phyloP scores from a whole-genome alignment of 2,329 filamentous ascomycete species.

The Phialocephala sp. region DNA sequence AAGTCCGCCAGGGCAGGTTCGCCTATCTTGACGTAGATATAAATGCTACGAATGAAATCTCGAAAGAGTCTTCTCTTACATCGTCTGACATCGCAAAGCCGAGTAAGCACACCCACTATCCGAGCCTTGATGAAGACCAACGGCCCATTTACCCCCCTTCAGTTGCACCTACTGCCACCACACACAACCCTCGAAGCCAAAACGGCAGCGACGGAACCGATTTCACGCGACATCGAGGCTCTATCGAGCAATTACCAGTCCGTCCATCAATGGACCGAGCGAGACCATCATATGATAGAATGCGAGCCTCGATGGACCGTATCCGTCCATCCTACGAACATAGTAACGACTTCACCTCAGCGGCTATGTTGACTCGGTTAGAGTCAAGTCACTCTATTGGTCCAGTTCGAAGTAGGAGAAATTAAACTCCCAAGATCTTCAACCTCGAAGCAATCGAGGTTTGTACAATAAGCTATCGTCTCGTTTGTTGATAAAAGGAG shows the following conservation, averaged over 20 bases:
- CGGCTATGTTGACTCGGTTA: conserved; percentile 81
- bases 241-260: conserved; percentile 54
- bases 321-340: conserved; percentile 84
- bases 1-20: conserved; percentile 83
- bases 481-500: conserved; percentile 45
- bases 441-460: conserved; percentile 23
- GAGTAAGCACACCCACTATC: conserved; percentile 61
- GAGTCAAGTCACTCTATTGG: conserved; percentile 67
- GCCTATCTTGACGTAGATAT: conserved; percentile 62
- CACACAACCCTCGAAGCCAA: conserved; percentile 80
- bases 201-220: conserved; percentile 95
- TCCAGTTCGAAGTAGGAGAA: conserved; percentile 37
- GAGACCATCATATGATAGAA: conserved; percentile 85
- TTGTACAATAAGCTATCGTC: conserved; percentile 44
- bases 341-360: conserved; percentile 89
- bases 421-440: conserved; percentile 29
- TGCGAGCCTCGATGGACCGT: conserved; percentile 86
- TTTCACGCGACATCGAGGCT: conserved; percentile 72
- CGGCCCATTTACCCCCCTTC: conserved; percentile 94
- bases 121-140: conserved; percentile 81
- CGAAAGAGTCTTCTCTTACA: conserved; percentile 56
- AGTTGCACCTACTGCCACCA: conserved; percentile 75
- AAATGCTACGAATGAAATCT: conserved; percentile 43
- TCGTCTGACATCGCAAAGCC: conserved; percentile 61
- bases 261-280: conserved; percentile 60